phyloP scores from a whole-genome alignment of 371 early-diverging fungal genomes.

The Rhizopus arrhizus region DNA sequence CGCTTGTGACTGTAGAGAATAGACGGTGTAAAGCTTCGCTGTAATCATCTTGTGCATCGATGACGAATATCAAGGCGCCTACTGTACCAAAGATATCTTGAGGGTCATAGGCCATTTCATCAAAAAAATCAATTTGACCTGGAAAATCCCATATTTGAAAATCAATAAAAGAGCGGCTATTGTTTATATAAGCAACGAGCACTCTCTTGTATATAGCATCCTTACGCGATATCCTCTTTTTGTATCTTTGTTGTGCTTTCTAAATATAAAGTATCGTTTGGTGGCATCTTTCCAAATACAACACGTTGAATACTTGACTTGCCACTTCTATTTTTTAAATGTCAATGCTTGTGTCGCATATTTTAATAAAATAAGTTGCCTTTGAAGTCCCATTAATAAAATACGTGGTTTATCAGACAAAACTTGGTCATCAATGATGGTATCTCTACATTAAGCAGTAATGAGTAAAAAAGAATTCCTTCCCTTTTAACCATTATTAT shows the following conservation, averaged over 20 bases:
- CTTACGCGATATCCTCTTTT: slow-evolving; percentile 74
- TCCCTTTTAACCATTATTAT: not conserved
- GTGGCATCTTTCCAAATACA: slow-evolving; percentile 90
- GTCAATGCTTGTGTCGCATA: slow-evolving; percentile 1
- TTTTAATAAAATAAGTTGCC: slow-evolving; percentile 34
- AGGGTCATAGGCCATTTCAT: slow-evolving; percentile 68
- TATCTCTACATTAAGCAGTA: slow-evolving; percentile 28
- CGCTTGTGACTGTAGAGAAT: slow-evolving; percentile 74
- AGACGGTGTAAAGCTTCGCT: slow-evolving; percentile 78
- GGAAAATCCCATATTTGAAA: slow-evolving; percentile 95
- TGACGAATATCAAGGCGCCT: slow-evolving; percentile 88
- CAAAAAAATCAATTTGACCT: slow-evolving; percentile 85
- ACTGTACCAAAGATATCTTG: slow-evolving; percentile 75
- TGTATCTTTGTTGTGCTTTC: slow-evolving; percentile 83
- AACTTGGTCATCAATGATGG: slow-evolving; percentile 35
- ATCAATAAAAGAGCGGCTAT: slow-evolving; percentile 80
- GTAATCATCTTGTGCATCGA: slow-evolving; percentile 95
- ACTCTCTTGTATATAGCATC: too few relatives aligned
- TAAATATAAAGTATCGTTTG: slow-evolving; percentile 90
- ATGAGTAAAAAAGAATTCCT: not conserved
- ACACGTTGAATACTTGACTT: slow-evolving; percentile 92
- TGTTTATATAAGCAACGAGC: not conserved
- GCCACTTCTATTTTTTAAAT: slow-evolving; percentile 72
- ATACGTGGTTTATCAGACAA: slow-evolving; percentile 60
- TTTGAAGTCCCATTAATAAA: slow-evolving; percentile 69